Conservation (phyloP, 116 monocot species). For the Phalaenopsis hybrid region DNA sequence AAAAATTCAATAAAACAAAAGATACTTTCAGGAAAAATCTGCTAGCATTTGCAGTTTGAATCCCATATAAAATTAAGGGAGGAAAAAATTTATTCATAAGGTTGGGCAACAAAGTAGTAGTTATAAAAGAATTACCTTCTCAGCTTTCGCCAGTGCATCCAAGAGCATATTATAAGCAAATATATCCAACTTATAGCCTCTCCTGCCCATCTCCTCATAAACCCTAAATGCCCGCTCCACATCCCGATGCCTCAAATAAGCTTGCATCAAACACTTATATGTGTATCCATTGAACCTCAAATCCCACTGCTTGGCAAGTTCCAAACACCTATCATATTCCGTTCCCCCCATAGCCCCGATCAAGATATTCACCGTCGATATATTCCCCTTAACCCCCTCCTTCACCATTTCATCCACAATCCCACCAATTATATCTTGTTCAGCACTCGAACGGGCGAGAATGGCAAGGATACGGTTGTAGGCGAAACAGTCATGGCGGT, state of each 20-base stretch:
- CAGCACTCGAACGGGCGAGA: constrained; percentile 18
- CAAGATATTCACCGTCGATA: constrained; percentile 77
- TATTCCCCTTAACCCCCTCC: constrained; percentile 64
- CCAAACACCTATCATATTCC: constrained; percentile 57
- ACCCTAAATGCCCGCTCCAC: constrained; percentile 50
- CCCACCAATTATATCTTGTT: constrained; percentile 17
- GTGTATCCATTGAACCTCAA: constrained; percentile 74
- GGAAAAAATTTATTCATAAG: neutral
- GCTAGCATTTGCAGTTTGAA: neutral
- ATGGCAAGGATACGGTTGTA: constrained; percentile 77
- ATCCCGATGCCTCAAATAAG: constrained; percentile 60
- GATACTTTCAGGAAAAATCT: neutral
- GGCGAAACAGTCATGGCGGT: constrained; percentile 77
- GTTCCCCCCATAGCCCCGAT: constrained; percentile 44
- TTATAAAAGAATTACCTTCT: constrained; percentile 32
- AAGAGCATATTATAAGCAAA: constrained; percentile 94
- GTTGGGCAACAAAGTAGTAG: neutral
- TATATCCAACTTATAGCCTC: constrained; percentile 70
- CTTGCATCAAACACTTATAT: constrained; percentile 82
- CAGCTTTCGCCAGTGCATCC: constrained; percentile 75
- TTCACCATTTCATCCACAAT: constrained; percentile 69
- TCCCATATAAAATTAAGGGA: neutral
- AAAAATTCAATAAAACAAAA: neutral
- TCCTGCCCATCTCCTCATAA: constrained; percentile 73
- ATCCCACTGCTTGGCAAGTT: constrained; percentile 63